A percentile compares a stretch with the other conserved stretches of the same genome.
Evolutionary conservation across 768 basidiomycete species (phyloP).

Genomic region (Lyophyllum atratum): DNA sequence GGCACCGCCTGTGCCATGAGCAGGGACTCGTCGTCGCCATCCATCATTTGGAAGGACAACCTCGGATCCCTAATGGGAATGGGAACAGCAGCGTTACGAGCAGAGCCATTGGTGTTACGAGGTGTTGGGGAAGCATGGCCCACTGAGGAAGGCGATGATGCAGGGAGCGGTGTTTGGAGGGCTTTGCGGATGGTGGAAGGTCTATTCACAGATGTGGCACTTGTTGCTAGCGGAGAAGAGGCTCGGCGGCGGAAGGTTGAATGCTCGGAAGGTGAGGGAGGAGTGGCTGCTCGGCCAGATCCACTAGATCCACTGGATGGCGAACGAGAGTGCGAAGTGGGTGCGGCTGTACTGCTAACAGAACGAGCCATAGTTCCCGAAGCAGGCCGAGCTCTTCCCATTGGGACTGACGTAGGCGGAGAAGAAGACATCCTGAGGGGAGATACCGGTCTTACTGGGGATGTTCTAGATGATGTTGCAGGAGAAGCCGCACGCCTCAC

Average conservation of each 20-base stretch:
- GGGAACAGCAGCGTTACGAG: slow-evolving; percentile 30
- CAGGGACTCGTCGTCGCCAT: slow-evolving; percentile 58
- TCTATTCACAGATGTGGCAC: slow-evolving; percentile 30
- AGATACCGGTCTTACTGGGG: slow-evolving; percentile 44
- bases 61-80: slow-evolving; percentile 44
- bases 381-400: slow-evolving; percentile 34
- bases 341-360: slow-evolving; percentile 34
- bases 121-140: slow-evolving; percentile 31
- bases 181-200: slow-evolving; percentile 39
- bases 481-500: slow-evolving; percentile 47
- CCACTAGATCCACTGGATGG: slow-evolving; percentile 37
- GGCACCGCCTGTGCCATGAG: slow-evolving; percentile 73
- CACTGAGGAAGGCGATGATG: slow-evolving; percentile 36
- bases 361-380: slow-evolving; percentile 43
- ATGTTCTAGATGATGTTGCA: slow-evolving; percentile 36
- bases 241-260: slow-evolving; percentile 42
- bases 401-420: slow-evolving; percentile 45
- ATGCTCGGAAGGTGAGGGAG: slow-evolving; percentile 40
- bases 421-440: slow-evolving; percentile 50
- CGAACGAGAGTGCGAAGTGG: slow-evolving; percentile 40
- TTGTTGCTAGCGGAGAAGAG: slow-evolving; percentile 49
- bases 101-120: slow-evolving; percentile 24
- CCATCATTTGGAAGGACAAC: slow-evolving; percentile 38
- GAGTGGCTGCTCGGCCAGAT: slow-evolving; percentile 39
- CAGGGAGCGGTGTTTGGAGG: slow-evolving; percentile 37